Base-by-base conservation (phyloP, 371 early-diverging fungal species). In the Funneliformis caledonium region DNA sequence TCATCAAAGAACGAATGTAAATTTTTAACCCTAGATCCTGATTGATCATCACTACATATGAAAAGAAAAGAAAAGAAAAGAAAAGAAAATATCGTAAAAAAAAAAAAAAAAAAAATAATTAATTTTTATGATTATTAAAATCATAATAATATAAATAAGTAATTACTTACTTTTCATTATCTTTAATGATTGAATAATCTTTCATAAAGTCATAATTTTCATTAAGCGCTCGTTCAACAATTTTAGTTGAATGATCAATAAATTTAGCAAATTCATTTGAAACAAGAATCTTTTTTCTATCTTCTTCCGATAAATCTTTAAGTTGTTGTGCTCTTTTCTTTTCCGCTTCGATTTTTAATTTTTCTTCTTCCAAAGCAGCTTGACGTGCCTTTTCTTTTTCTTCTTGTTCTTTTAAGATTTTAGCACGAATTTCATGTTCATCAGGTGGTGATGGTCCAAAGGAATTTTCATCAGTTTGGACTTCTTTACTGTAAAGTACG, bases 141-240 rank as follows among this genome's bases (percentile, higher is more conserved):
- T 31, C 26, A 26, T n/a, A 42, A 81, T 65, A 45, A 64, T 12
- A 72, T 60, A 42, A 62, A 75, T 37, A 22, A 16, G 45, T 14
- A 60, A 61, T 5, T 37, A 37, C 82, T 87, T 87, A 91, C 93
- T 86, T 87, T 61, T 89, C 91, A 47, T 85, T 85, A 43, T 92
- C 92, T 43, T 89, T 83, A 45, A 90, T 91, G 56, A 93, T 87
- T 83, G 96, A 94, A 89, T 99, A 99, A 89, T 99, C 98, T 75
- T 89, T 92, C 92, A 97, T 91, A 82, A 93, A 92, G 85, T 97
- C 98, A 81, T 96, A 97, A 82, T 91, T 89, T 73, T 97, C 96
- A 83, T 93, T 92, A 84, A 99, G 85, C 42, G 96, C 97, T 67
- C 97, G 87, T 85, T 98, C 98, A 77, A 98, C 87, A 72, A 97